Percentiles rank a stretch among this genome's conserved stretches.
Evolutionary conservation across 192 early-diverging fungal genomes (phyloP).

Genomic region (Paraglomus occultum): DNA sequence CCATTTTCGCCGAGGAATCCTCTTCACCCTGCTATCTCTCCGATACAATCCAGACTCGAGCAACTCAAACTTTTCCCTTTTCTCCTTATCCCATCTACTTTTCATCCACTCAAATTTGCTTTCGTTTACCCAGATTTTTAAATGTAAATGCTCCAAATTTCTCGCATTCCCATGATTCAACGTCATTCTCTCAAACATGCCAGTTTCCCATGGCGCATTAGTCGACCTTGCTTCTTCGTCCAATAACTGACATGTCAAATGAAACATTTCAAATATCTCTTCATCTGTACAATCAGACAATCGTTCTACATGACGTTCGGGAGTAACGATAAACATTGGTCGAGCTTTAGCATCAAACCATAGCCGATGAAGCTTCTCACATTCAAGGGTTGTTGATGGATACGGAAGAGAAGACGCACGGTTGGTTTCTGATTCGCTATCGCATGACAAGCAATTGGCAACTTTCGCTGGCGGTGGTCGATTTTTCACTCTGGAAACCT

Average conservation of each 20-base stretch:
- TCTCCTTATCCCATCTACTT: slow-evolving; percentile 27
- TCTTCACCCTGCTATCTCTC: slow-evolving; percentile 22
- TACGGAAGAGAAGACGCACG: slow-evolving; percentile 2
- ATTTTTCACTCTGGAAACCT: not conserved
- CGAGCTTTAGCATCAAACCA: slow-evolving; percentile 35
- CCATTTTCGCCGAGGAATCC: not conserved
- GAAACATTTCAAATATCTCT: slow-evolving; percentile 31
- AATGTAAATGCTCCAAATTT: slow-evolving; percentile 31
- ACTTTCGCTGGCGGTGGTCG: not conserved
- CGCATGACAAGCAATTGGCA: slow-evolving; percentile 22
- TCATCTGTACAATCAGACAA: slow-evolving; percentile 31
- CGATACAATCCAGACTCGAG: slow-evolving; percentile 24
- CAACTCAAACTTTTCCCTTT: slow-evolving; percentile 7
- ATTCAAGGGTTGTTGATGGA: slow-evolving; percentile 12
- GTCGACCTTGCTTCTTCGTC: slow-evolving; percentile 9
- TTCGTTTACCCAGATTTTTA: slow-evolving; percentile 20
- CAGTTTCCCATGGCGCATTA: not conserved
- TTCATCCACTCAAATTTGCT: slow-evolving; percentile 11
- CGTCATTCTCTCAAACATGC: slow-evolving; percentile 23
- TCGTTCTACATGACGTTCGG: slow-evolving; percentile 29
- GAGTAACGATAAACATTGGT: slow-evolving; percentile 33
- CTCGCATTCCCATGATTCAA: slow-evolving; percentile 35
- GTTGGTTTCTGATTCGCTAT: slow-evolving; percentile 22
- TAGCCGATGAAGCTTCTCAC: not conserved
- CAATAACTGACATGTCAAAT: not conserved